These are phyloP conservation scores for Penicillium goetzii DNA, from an alignment of 495 filamentous ascomycete species.

Conservation along the genomic window DNA sequence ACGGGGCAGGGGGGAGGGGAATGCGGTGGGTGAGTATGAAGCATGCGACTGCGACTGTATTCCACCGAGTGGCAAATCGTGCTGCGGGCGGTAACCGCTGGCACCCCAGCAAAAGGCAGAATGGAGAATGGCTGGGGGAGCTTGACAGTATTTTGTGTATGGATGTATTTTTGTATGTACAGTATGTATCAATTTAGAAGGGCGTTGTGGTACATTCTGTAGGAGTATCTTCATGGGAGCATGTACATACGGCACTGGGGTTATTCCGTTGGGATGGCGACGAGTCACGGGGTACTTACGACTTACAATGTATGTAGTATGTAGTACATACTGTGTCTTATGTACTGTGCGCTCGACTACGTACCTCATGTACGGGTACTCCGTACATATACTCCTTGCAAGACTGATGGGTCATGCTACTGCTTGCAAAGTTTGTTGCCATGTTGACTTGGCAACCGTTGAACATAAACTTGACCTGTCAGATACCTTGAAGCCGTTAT, in stretches of 20 bases:
- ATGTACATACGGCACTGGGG: background rate
- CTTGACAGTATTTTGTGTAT: background rate
- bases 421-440: background rate
- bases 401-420: conserved; percentile 7
- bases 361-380: background rate
- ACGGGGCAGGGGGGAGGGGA: background rate
- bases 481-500: background rate
- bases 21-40: conserved; percentile 1
- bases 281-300: background rate
- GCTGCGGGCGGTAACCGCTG: background rate
- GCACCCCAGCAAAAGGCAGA: background rate
- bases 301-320: background rate
- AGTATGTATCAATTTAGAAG: background rate
- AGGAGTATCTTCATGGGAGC: background rate
- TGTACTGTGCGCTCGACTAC: background rate
- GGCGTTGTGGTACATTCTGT: background rate
- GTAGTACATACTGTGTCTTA: background rate
- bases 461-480: conserved; percentile 18
- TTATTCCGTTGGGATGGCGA: conserved; percentile 2
- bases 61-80: background rate
- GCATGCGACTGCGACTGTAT: conserved; percentile 2
- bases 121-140: background rate
- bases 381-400: background rate
- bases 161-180: background rate
- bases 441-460: conserved; percentile 30